Evolutionary conservation across 106 monocot species (phyloP).

Genomic region (Dioscorea dumetorum): DNA sequence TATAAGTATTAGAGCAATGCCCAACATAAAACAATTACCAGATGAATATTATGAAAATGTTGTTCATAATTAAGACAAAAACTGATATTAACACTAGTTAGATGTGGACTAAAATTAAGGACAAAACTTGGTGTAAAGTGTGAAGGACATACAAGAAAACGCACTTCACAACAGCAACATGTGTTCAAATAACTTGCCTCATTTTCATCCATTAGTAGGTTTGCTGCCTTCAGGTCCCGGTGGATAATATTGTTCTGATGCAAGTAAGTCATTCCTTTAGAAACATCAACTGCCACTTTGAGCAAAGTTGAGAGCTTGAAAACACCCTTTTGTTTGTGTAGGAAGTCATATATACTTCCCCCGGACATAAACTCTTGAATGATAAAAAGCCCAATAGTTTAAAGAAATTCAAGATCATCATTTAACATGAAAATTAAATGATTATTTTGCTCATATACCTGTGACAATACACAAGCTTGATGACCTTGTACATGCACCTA

Average conservation of each 20-base stretch:
- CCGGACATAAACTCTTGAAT: constrained; percentile 87
- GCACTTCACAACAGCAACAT: no score
- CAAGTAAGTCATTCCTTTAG: constrained; percentile 97
- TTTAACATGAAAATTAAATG: not conserved
- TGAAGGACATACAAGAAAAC: no score
- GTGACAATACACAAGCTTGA: constrained; percentile 85
- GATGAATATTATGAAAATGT: no score
- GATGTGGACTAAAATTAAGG: no score
- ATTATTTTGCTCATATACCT: constrained; percentile 26
- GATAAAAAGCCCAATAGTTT: not conserved
- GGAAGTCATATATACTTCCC: constrained; percentile 84
- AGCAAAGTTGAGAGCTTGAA: constrained; percentile 74
- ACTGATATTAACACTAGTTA: no score
- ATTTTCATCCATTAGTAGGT: constrained; percentile 99
- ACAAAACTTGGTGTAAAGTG: no score
- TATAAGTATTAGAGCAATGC: no score
- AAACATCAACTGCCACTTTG: constrained; percentile 78
- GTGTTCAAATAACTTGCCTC: constrained; percentile 30
- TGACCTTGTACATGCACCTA: constrained; percentile 80
- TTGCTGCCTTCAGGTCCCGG: constrained; percentile 86
- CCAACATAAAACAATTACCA: no score
- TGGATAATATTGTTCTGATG: constrained; percentile 96
- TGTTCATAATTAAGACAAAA: no score
- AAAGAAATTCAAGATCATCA: not conserved
- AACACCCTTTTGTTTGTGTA: constrained; percentile 76